phyloP scores from a whole-genome alignment of 345 rosid species.

The Brassica carinata region DNA sequence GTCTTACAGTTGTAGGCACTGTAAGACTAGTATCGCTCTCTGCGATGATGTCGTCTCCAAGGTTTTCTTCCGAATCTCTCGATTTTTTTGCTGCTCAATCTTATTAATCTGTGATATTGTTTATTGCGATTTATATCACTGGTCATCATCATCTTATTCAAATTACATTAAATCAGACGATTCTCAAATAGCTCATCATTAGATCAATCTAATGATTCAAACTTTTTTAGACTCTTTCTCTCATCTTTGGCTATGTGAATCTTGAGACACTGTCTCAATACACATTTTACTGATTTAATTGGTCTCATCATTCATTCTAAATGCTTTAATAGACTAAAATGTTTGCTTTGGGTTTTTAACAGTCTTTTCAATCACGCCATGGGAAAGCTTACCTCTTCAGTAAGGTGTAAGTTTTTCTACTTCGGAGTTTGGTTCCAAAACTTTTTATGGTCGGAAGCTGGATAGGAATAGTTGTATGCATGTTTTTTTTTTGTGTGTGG shows the following conservation, averaged over 20 bases:
- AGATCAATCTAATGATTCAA: constrained; percentile 20
- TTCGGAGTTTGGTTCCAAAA: not conserved
- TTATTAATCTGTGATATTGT: constrained; percentile 19
- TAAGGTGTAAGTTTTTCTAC: constrained; percentile 87
- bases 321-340: not conserved
- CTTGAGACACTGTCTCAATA: not conserved
- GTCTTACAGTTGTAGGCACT: constrained; percentile 69
- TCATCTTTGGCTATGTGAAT: not conserved
- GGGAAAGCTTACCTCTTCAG: constrained; percentile 98
- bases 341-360: constrained; percentile 21
- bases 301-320: not conserved
- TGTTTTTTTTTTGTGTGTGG: not conserved
- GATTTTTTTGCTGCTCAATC: not conserved
- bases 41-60: constrained; percentile 61
- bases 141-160: constrained; percentile 1
- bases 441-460: not conserved
- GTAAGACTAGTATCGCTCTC: constrained; percentile 63
- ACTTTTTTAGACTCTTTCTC: not conserved
- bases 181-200: not conserved
- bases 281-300: not conserved
- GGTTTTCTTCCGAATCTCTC: constrained; percentile 45
- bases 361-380: constrained; percentile 88
- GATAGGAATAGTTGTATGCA: not conserved
- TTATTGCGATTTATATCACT: constrained; percentile 6
- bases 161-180: not conserved